Evolutionary conservation across 352 stramenopile species (phyloP), one percentile per base, ranked within the genome.

Genomic region (Pythium plurisporium): DNA sequence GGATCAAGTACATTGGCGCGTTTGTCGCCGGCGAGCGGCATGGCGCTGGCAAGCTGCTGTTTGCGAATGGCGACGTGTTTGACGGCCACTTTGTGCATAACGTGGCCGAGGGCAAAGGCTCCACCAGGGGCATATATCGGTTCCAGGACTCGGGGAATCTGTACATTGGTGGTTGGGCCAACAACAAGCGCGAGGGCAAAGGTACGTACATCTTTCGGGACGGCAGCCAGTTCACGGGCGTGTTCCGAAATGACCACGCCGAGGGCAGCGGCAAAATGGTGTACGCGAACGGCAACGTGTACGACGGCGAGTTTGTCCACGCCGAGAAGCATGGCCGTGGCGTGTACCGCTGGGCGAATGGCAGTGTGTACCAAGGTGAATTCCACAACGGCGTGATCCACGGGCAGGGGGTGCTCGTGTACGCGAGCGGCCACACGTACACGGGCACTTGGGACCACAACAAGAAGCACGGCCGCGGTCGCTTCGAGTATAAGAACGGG

Each of bases 211-310:
- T 72, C 17, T 91, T 89, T 38, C 55, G 65, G 2, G 69, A 79
- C 19, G 76, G 81, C 15, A 83, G 77, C 22, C 67, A 65, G 47
- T 94, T 87, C 56, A 82, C 69, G 2, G 83, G 83, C 2, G 33
- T 62, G 0, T 91, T 91, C 25, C 36, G 62, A 20, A 43, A 76
- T 25, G 80, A 90, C 47, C 80, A 93, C 54, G 79, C 73, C 0
- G 48, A 91, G 26, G 92, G 91, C 12, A 63, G 80, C 22, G 92
- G 92, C 15, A 80, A 64, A 4, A 94, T 96, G 55, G 59, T 61
- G 14, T 96, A 92, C 45, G 55, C 76, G 5, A 97, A 97, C 51
- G 91, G 90, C 36, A 93, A 97, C 41, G 56, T 65, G 33, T 93
- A 88, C 51, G 75, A 83, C 36, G 83, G 83, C 19, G 72, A 82